phyloP scores from a whole-genome alignment of 2,329 filamentous ascomycete species.

The Daldinia sp. region DNA sequence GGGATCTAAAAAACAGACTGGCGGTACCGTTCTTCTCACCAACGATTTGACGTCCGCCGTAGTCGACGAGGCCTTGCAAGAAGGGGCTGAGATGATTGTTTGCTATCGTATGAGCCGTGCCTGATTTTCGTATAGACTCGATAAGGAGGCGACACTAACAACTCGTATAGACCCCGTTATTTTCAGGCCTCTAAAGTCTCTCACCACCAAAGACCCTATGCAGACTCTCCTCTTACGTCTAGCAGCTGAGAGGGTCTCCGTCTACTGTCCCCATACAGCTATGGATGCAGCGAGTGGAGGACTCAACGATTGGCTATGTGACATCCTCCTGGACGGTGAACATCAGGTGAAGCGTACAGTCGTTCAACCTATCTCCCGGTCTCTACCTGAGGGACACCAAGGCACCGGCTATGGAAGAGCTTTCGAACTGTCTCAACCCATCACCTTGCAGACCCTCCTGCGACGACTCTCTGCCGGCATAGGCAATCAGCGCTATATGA shows the following conservation, averaged over 20 bases:
- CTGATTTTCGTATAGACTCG: neutral
- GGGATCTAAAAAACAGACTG: slow-evolving; percentile 55
- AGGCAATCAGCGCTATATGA: slow-evolving; percentile 70
- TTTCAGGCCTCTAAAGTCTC: slow-evolving; percentile 89
- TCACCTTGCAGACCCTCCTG: slow-evolving; percentile 60
- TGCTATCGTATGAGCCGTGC: slow-evolving; percentile 77
- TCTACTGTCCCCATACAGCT: slow-evolving; percentile 96
- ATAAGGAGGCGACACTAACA: slow-evolving; percentile 13
- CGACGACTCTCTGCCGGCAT: slow-evolving; percentile 72
- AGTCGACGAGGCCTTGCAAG: slow-evolving; percentile 86
- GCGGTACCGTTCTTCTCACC: slow-evolving; percentile 68
- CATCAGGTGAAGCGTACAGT: slow-evolving; percentile 56
- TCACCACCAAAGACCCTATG: slow-evolving; percentile 87
- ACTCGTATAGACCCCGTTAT: slow-evolving; percentile 84
- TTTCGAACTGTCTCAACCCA: slow-evolving; percentile 56
- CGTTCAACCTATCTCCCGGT: slow-evolving; percentile 59
- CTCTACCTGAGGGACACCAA: slow-evolving; percentile 58
- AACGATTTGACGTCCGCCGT: slow-evolving; percentile 92
- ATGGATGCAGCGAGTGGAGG: slow-evolving; percentile 88
- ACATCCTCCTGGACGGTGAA: slow-evolving; percentile 75
- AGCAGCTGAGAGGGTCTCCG: slow-evolving; percentile 87
- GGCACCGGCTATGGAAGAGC: slow-evolving; percentile 66
- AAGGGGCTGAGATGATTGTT: slow-evolving; percentile 82
- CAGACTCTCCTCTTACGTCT: slow-evolving; percentile 86
- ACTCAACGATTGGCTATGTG: slow-evolving; percentile 93